Evolutionary conservation across 2,329 filamentous ascomycete genomes (phyloP), one percentile per base, ranked within the genome.

Genomic region (Talaromyces sp.): DNA sequence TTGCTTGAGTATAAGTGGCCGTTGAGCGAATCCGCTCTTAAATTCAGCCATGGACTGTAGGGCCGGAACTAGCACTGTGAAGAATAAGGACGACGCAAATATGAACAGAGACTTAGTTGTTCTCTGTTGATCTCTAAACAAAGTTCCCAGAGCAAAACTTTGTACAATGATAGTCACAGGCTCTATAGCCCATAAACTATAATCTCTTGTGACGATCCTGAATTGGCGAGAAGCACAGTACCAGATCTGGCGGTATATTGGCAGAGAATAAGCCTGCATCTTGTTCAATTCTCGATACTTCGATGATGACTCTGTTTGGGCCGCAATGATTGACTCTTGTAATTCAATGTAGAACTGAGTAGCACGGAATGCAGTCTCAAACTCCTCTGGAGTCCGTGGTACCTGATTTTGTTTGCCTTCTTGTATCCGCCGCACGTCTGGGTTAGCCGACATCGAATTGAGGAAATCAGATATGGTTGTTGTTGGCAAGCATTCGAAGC

Each of bases 401-500:
- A 65, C 56, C 17, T 31, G 57, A 3, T 47, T 17, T 22, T 54
- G 35, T 37, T 37, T 11, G 13, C 3, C 25, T 61, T 67, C 49
- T 22, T 52, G 57, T 7, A 57, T n/a, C 25, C 56, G 17, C 27
- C 62, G 56, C 10, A 56, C 59, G n/a, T 67, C 50, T 10, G 35
- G 61, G 17, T 27, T 35, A 11, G 50, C 68, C 1, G 67, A 68
- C 67, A 69, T 68, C 47, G 89, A 89, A 0, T 90, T 92, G 11
- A 93, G 81, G 70, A 92, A 93, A 72, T 93, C 90, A 0, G 90
- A 88, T 0, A 88, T 90, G 0, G 90, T 93, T 74, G 92, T 90
- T 62, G 90, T 83, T 0, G 89, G 89, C 43, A 89, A 89, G 4
- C 88, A 85, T 2, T 87, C 80, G 72, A 92, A 93, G 0, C 90